Evolutionary conservation across 352 stramenopile species (phyloP).

Genomic region (Pythium utonaiense): DNA sequence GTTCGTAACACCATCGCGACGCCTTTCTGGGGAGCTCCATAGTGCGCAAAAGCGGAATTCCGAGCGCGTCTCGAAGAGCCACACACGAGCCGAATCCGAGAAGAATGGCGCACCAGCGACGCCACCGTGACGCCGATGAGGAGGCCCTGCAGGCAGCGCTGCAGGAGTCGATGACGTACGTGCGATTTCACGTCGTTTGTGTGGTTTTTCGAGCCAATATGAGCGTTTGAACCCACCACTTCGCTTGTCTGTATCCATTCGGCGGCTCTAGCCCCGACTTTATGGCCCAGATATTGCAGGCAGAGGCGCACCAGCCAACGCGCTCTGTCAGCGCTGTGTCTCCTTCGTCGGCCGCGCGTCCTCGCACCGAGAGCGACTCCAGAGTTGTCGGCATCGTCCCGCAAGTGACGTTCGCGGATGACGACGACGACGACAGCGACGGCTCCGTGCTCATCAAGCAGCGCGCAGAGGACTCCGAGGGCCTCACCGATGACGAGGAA

Average conservation of each 20-base stretch:
- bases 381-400: conserved; percentile 1
- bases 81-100: conserved; percentile 1
- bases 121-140: conserved; percentile 56
- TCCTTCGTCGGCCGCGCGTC: background rate
- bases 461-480: background rate
- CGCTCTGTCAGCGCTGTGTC: background rate
- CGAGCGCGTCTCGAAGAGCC: conserved; percentile 16
- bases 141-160: conserved; percentile 66
- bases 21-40: background rate
- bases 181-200: background rate
- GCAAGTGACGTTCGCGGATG: conserved; percentile 12
- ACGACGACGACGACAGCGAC: conserved; percentile 10
- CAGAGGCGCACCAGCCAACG: conserved; percentile 28
- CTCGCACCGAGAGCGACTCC: background rate
- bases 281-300: conserved; percentile 67
- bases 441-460: background rate
- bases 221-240: background rate
- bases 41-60: conserved; percentile 7
- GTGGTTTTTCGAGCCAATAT: background rate
- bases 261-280: conserved; percentile 45
- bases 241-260: background rate
- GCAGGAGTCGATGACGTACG: conserved; percentile 56
- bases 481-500: conserved; percentile 10
- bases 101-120: conserved; percentile 15
- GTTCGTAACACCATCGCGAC: background rate